phyloP scores from a whole-genome alignment of 2,329 filamentous ascomycete species.

The Akanthomyces muscarius region DNA sequence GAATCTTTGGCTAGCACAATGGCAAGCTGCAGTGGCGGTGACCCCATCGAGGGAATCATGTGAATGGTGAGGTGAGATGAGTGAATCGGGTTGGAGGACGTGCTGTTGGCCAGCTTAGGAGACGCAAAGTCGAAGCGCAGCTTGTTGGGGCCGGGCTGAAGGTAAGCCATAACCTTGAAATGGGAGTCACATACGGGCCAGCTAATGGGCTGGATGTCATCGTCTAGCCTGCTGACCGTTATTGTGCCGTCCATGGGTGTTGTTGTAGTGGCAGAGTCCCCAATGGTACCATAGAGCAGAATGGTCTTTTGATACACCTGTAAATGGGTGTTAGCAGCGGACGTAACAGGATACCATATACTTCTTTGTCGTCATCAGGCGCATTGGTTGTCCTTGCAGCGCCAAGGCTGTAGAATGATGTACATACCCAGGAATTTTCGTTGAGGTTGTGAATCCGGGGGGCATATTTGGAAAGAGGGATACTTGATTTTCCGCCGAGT shows the following conservation, averaged over 20 bases:
- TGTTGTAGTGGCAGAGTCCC: conserved; percentile 62
- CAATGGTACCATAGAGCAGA: conserved; percentile 75
- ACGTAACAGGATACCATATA: not conserved
- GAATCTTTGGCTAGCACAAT: conserved; percentile 88
- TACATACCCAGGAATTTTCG: conserved; percentile 78
- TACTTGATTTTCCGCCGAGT: conserved; percentile 49
- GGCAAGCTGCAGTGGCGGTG: conserved; percentile 83
- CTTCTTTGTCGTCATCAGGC: not conserved
- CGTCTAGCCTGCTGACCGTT: conserved; percentile 76
- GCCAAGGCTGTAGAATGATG: not conserved
- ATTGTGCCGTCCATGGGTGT: conserved; percentile 73
- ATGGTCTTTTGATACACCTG: conserved; percentile 91
- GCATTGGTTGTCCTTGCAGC: not conserved
- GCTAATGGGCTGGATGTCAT: conserved; percentile 73
- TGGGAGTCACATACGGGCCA: conserved; percentile 89
- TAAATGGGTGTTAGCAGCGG: conserved; percentile 15
- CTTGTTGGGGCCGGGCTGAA: conserved; percentile 87
- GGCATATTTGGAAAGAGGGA: conserved; percentile 72
- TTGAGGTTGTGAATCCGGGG: conserved; percentile 74
- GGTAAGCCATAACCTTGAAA: conserved; percentile 87
- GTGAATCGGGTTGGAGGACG: conserved; percentile 65
- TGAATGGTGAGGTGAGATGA: conserved; percentile 78
- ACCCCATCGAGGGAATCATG: conserved; percentile 73
- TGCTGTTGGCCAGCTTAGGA: conserved; percentile 70
- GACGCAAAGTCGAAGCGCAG: conserved; percentile 84